Percentiles rank a stretch among this genome's conserved stretches.
phyloP scores from a whole-genome alignment of 106 monocot genomes.

The Narthecium ossifragum region DNA sequence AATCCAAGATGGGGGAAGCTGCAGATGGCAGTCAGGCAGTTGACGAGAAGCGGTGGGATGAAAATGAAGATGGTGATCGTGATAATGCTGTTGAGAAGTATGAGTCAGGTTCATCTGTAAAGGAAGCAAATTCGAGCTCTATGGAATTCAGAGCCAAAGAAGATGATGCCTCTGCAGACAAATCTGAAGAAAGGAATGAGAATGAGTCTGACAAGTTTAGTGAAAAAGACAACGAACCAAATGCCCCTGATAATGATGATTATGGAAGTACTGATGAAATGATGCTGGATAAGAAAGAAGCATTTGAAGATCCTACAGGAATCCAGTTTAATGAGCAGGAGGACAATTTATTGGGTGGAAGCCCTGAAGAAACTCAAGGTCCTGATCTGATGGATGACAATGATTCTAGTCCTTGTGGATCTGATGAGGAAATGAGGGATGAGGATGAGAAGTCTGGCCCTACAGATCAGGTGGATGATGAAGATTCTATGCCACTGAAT shows the following conservation, averaged over 20 bases:
- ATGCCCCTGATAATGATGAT: slow-evolving; percentile 25
- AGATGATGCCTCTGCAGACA: slow-evolving; percentile 31
- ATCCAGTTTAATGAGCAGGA: slow-evolving; percentile 35
- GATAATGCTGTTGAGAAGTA: slow-evolving; percentile 63
- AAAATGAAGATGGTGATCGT: slow-evolving; percentile 48
- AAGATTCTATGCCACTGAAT: slow-evolving; percentile 7
- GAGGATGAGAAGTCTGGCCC: slow-evolving; percentile 23
- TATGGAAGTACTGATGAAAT: slow-evolving; percentile 19
- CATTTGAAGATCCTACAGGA: slow-evolving; percentile 57
- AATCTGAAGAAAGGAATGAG: slow-evolving; percentile 27
- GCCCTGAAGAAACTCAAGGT: slow-evolving; percentile 33
- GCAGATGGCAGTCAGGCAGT: slow-evolving; percentile 41
- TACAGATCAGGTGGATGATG: slow-evolving; percentile 29
- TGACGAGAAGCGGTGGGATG: slow-evolving; percentile 72
- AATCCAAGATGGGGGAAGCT: slow-evolving; percentile 72
- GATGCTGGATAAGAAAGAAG: slow-evolving; percentile 33
- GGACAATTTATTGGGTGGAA: slow-evolving; percentile 22
- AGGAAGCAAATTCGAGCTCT: slow-evolving; percentile 38
- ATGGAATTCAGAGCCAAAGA: slow-evolving; percentile 79
- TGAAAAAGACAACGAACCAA: slow-evolving; percentile 15
- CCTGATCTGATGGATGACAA: slow-evolving; percentile 24
- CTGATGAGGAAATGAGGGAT: slow-evolving; percentile 33
- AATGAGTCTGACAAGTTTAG: slow-evolving; percentile 11
- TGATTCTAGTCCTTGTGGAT: slow-evolving; percentile 9
- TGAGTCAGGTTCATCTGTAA: slow-evolving; percentile 66